These are phyloP conservation scores for Coemansia furcata DNA, from an alignment of 192 early-diverging fungal genomes.

Conservation along the genomic window DNA sequence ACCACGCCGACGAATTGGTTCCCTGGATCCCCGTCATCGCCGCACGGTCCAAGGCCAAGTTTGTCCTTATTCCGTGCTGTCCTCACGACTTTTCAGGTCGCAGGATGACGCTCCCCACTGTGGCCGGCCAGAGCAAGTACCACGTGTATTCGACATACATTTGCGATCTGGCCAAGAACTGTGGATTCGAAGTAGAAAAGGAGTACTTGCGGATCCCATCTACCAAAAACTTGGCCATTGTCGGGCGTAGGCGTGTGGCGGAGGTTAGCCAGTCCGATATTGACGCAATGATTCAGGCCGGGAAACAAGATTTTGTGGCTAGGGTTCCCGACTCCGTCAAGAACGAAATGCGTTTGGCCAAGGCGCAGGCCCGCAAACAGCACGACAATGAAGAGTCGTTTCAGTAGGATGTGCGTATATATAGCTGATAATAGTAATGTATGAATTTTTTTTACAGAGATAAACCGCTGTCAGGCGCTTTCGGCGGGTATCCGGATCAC, in stretches of 20 bases:
- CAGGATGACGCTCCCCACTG: conserved; percentile 47
- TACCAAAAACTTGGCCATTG: conserved; percentile 74
- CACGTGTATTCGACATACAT: conserved; percentile 67
- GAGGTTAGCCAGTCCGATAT: conserved; percentile 1
- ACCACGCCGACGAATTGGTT: conserved; percentile 86
- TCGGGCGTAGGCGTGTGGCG: conserved; percentile 53
- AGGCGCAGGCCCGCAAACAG: conserved; percentile 20
- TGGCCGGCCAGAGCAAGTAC: conserved; percentile 62
- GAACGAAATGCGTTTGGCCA: conserved; percentile 33
- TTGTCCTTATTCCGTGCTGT: conserved; percentile 84
- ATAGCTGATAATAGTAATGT: neutral
- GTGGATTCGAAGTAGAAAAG: conserved; percentile 60
- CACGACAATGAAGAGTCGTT: neutral
- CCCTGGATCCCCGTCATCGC: conserved; percentile 84
- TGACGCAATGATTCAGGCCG: conserved; percentile 1
- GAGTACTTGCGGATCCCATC: conserved; percentile 76
- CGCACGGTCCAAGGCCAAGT: conserved; percentile 34
- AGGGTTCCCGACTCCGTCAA: conserved; percentile 44
- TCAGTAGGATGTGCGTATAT: neutral
- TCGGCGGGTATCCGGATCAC: conserved; percentile 50
- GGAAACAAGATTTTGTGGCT: conserved; percentile 25
- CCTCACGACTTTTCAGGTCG: conserved; percentile 71
- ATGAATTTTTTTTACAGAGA: neutral
- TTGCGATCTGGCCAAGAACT: conserved; percentile 48
- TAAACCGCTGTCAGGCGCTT: neutral